phyloP scores from a whole-genome alignment of 2,329 filamentous ascomycete genomes.

The Cadophora sp. region DNA sequence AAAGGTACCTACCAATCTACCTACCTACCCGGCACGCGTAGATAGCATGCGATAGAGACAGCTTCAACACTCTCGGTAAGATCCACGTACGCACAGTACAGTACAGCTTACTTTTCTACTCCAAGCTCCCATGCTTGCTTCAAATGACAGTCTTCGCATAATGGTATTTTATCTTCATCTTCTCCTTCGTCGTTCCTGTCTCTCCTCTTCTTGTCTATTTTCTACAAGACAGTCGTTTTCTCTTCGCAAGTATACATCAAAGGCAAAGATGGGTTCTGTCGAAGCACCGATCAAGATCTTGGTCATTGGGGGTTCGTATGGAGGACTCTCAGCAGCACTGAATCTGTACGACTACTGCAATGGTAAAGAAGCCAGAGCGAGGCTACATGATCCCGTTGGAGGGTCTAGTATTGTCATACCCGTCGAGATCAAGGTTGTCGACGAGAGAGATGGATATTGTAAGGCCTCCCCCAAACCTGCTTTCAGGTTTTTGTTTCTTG shows the following conservation, averaged over 20 bases:
- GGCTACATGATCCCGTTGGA: slow-evolving; percentile 43
- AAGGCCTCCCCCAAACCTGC: slow-evolving; percentile 44
- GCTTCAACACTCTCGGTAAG: not conserved
- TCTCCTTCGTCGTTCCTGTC: not conserved
- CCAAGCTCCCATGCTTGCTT: not conserved
- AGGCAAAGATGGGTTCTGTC: slow-evolving; percentile 18
- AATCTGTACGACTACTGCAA: slow-evolving; percentile 72
- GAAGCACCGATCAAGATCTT: slow-evolving; percentile 56
- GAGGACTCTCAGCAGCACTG: slow-evolving; percentile 70
- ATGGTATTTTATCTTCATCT: not conserved
- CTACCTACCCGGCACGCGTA: slow-evolving; percentile 2
- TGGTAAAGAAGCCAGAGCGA: slow-evolving; percentile 50
- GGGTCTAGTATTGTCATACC: slow-evolving; percentile 54
- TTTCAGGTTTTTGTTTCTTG: not conserved
- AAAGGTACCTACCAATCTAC: not conserved
- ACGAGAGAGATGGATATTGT: slow-evolving; percentile 87
- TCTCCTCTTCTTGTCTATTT: not conserved
- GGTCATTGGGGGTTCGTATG: slow-evolving; percentile 75
- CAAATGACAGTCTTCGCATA: not conserved
- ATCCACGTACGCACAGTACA: not conserved
- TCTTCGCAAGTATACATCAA: not conserved
- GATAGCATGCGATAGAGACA: slow-evolving; percentile 17
- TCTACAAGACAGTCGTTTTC: not conserved
- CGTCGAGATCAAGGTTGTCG: slow-evolving; percentile 75
- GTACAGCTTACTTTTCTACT: not conserved